Evolutionary conservation across 371 early-diverging fungal species (phyloP), one percentile per base, ranked within the genome.

Genomic region (Chytridium lagenaria): DNA sequence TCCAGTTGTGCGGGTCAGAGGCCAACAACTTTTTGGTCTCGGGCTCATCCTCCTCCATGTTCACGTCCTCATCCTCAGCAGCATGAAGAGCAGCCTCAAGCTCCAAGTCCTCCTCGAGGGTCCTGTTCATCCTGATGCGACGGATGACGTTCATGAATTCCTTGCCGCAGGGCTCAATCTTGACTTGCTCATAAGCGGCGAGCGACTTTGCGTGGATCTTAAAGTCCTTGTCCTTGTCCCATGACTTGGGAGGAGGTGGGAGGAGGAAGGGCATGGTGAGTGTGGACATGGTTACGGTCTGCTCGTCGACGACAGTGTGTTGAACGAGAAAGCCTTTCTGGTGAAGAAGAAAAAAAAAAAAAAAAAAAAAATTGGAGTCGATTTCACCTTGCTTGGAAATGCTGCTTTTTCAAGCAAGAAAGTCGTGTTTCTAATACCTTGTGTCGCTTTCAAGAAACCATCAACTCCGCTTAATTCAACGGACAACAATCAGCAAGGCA

Each of bases 1-100:
- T 85, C 83, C 83, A 85, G 31, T 85, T 78, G 57, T 72, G 36
- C 3, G 85, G 85, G 71, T 83, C 80, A 31, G 77, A 73, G 34
- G 69, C 67, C 59, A 83, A 70, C 15, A 85, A 66, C 66, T 70
- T 34, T 39, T 76, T 50, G 44, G 80, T 69, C 76, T 84, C 84
- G 5, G 70, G 75, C 69, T 84, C 84, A 52, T 83, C 84, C 49
- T 81, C 83, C 55, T 78, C 78, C 30, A 77, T 34, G 37, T 73
- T 65, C 51, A 76, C 76, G 52, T 76, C 83, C 26, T 73, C 86
- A 12, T 67, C 72, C 19, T 74, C 72, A n/a, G 82, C 83, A 33
- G 78, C 84, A 33, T 65, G 69, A 52, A 85, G 70, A 16, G 86
- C 86, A 44, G 77, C 76, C 75, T 81, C 78, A 44, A 86, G 69